Base-by-base conservation (phyloP, 192 early-diverging fungal species). In the Umbelopsis vinacea region DNA sequence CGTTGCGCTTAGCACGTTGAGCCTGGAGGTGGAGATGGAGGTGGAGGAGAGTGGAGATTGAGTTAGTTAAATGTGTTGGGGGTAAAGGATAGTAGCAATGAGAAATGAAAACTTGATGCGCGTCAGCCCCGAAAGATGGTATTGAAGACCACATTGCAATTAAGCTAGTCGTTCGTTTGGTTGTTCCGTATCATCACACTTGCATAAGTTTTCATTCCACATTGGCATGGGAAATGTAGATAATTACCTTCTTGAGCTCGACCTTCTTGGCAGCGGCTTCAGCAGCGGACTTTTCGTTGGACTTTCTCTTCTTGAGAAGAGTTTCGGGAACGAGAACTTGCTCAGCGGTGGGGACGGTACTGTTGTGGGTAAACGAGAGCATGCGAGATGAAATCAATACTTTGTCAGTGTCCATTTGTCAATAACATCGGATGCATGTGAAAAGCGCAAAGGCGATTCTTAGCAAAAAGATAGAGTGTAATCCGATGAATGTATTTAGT, bases 111-210 rank as follows among this genome's bases (percentile, higher is more conserved):
- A n/a, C n/a, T 2, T 71, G 38, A 0, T 52, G 37, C 6, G 14
- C 37, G 48, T 92, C 91, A 92, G 91, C 78, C 89, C 91, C 91
- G 91, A 92, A 92, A 92, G 90, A 91, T 91, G 90, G 91, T 84
- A 78, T 76, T 71, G 57, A 69, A 74, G 68, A 77, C 80, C 79
- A 71, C 83, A 84, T 82, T 70, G 83, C 76, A 73, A 15, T 69
- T 63, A 73, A 71, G 75, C 79, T 80, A 80, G 82, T 54, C 47
- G 33, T 63, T 74, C 66, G 74, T 68, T 76, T 74, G 68, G 46
- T 29, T 76, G 72, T 75, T 73, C 85, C 76, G 76, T 69, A 22
- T 77, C 85, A 80, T 86, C 82, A 80, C 80, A 80, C 45, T 15
- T 78, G 71, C 77, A 73, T 72, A 70, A 66, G 40, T 21, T 72